Percentiles rank a stretch among this genome's conserved stretches.
phyloP scores from a whole-genome alignment of 306 rosid species.

The Cicer yamashitae region DNA sequence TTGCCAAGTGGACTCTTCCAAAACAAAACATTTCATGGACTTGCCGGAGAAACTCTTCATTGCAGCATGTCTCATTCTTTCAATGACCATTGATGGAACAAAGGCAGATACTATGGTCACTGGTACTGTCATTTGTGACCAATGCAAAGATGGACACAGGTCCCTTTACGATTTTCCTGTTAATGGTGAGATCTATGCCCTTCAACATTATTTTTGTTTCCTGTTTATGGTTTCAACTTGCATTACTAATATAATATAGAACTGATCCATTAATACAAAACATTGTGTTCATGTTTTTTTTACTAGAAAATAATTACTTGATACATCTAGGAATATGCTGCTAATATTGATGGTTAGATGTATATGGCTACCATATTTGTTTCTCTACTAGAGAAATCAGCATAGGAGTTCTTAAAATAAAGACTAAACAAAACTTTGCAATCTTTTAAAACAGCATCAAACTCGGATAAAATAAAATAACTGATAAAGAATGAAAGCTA shows the following conservation, averaged over 20 bases:
- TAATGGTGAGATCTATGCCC: constrained; percentile 57
- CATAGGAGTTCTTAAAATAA: too few relatives aligned
- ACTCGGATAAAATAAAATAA: too few relatives aligned
- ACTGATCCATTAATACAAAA: background rate
- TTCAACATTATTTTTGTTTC: constrained; percentile 35
- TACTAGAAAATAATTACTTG: too few relatives aligned
- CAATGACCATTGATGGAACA: constrained; percentile 55
- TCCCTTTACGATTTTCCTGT: constrained; percentile 82
- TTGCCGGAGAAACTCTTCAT: constrained; percentile 48
- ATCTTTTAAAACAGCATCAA: too few relatives aligned
- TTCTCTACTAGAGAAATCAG: too few relatives aligned
- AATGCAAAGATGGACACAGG: constrained; percentile 85
- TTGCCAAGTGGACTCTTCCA: constrained; percentile 33
- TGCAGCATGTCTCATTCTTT: constrained; percentile 50
- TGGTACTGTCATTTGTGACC: constrained; percentile 91
- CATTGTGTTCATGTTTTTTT: background rate
- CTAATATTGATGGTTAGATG: too few relatives aligned
- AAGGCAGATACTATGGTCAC: constrained; percentile 66
- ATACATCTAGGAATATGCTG: too few relatives aligned
- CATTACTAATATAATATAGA: background rate
- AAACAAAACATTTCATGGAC: constrained; percentile 58
- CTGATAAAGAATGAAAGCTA: too few relatives aligned
- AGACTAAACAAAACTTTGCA: too few relatives aligned
- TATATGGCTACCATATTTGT: too few relatives aligned
- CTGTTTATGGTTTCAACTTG: background rate